Evolutionary conservation across 805 yeast species (phyloP).

Genomic region (Suhomyces kilbournensis): DNA sequence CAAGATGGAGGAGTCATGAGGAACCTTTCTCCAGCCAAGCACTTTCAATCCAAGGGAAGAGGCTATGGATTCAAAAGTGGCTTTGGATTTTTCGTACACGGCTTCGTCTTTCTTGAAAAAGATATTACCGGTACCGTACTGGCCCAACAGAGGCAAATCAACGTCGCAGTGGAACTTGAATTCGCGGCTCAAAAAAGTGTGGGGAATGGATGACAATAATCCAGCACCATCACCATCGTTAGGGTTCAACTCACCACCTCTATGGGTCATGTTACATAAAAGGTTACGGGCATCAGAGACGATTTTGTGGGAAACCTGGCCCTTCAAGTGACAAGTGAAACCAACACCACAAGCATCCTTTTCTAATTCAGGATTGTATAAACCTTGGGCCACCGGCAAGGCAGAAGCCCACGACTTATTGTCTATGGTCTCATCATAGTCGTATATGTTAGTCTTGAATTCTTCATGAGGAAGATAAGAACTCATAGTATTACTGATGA

Average conservation of each 20-base stretch:
- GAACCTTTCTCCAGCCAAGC: constrained; percentile 93
- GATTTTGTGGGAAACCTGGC: constrained; percentile 82
- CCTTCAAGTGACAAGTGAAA: constrained; percentile 91
- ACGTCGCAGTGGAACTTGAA: constrained; percentile 68
- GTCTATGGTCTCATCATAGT: constrained; percentile 71
- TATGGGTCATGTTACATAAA: constrained; percentile 96
- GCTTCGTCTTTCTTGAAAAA: constrained; percentile 85
- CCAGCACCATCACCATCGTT: constrained; percentile 99
- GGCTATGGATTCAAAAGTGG: constrained; percentile 82
- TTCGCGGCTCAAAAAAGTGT: constrained; percentile 80
- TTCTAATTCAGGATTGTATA: constrained; percentile 90
- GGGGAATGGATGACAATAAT: constrained; percentile 88
- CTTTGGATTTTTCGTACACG: constrained; percentile 66
- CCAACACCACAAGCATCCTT: constrained; percentile 99
- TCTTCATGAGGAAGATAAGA: constrained; percentile 41
- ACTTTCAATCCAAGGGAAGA: constrained; percentile 71
- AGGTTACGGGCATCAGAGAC: constrained; percentile 85
- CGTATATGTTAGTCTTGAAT: constrained; percentile 45
- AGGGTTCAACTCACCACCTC: constrained; percentile 98
- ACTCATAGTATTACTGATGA: constrained; percentile 16
- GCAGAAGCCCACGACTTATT: constrained; percentile 92
- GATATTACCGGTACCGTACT: constrained; percentile 92
- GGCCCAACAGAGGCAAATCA: constrained; percentile 72
- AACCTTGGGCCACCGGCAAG: constrained; percentile 81
- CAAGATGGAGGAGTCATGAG: constrained; percentile 87